A percentile compares a stretch with the other conserved stretches of the same genome.
Conservation (phyloP, 768 basidiomycete genomes). For the Termitomyces sp. region DNA sequence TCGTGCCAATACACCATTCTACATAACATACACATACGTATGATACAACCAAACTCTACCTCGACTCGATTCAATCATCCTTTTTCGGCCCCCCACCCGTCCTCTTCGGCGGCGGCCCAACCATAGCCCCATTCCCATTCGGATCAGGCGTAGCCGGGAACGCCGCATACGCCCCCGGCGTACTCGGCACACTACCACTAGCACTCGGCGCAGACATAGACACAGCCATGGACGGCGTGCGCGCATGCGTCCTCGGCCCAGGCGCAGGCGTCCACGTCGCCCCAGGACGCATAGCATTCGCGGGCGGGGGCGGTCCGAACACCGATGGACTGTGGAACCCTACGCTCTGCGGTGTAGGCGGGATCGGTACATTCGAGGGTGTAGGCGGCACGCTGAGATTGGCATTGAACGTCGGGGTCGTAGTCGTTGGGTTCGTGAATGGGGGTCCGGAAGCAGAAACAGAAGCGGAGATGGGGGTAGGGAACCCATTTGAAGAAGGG, state of each 20-base stretch:
- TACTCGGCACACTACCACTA: constrained; percentile 22
- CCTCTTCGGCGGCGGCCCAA: constrained; percentile 25
- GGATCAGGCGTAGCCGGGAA: constrained; percentile 35
- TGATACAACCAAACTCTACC: too few species aligned
- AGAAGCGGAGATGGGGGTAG: constrained; percentile 21
- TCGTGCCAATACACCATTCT: not conserved
- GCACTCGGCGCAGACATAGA: constrained; percentile 2
- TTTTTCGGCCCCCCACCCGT: constrained; percentile 28
- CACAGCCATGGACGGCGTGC: not conserved
- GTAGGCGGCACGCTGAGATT: constrained; percentile 2
- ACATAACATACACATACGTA: not conserved
- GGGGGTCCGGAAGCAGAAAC: constrained; percentile 18
- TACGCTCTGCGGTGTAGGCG: constrained; percentile 7
- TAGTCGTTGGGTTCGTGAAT: not conserved
- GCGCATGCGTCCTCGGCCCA: not conserved
- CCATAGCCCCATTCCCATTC: constrained; percentile 26
- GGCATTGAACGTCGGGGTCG: not conserved
- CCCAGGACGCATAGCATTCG: constrained; percentile 15
- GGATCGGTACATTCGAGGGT: constrained; percentile 3
- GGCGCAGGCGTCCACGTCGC: constrained; percentile 19
- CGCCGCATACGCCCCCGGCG: constrained; percentile 29
- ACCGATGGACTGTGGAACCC: constrained; percentile 12
- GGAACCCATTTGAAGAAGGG: constrained; percentile 30
- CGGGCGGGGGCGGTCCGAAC: constrained; percentile 14
- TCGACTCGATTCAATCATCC: constrained; percentile 28